A percentile compares a stretch with the other conserved stretches of the same genome.
Evolutionary conservation across 225 moss, liverwort and hornwort genomes (phyloP).

Genomic region (Marchantia paleacea): DNA sequence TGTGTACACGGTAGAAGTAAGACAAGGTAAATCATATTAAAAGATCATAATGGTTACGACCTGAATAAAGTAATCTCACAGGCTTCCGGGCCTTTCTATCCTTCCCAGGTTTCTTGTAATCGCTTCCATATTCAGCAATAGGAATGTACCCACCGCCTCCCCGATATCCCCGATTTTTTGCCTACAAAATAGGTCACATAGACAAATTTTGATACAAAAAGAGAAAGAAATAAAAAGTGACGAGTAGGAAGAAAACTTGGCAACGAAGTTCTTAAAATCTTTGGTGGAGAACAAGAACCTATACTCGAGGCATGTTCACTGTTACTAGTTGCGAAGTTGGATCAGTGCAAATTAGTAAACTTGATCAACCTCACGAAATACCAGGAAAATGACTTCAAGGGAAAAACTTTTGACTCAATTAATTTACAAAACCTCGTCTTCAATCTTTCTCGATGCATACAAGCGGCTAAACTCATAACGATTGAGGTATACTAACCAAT

Average conservation of each 20-base stretch:
- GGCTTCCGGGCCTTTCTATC: conserved; percentile 86
- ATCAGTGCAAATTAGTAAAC: no score
- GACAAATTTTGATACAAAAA: background rate
- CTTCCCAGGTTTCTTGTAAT: conserved; percentile 53
- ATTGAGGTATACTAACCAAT: no score
- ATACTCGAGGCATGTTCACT: no score
- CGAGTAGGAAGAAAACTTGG: background rate
- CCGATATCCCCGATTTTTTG: conserved; percentile 57
- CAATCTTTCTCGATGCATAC: background rate
- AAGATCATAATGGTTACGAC: conserved; percentile 95
- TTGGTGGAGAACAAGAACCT: background rate
- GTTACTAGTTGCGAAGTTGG: no score
- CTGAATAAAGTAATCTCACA: conserved; percentile 85
- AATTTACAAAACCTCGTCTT: background rate
- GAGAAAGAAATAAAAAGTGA: background rate
- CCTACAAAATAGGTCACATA: conserved; percentile 42
- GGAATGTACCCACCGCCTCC: conserved; percentile 80
- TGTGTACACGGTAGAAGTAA: no score
- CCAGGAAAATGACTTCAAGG: no score
- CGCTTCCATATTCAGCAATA: conserved; percentile 84
- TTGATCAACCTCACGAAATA: no score
- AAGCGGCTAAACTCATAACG: no score
- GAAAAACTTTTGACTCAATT: no score
- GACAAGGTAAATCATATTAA: conserved; percentile 43
- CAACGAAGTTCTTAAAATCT: no score